Percentiles rank a stretch among this genome's conserved stretches.
Evolutionary conservation across 768 basidiomycete genomes (phyloP).

Genomic region (Amylocystis lapponica): DNA sequence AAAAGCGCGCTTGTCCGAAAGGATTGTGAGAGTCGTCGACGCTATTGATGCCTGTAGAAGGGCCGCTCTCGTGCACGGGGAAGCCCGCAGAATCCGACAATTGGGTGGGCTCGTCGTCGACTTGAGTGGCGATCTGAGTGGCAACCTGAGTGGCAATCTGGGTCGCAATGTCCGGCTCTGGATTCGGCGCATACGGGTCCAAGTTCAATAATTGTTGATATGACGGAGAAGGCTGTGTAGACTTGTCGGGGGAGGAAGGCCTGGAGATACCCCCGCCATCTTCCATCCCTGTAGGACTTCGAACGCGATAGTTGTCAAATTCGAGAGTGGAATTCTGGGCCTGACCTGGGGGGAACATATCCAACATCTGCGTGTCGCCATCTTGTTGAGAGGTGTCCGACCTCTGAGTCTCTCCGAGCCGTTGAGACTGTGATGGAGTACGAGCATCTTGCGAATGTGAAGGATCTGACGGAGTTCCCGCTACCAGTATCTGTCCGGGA

Average conservation of each 20-base stretch:
- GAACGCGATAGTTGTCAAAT: too few relatives aligned
- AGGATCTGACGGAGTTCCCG: slow-evolving; percentile 41
- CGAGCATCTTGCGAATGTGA: slow-evolving; percentile 27
- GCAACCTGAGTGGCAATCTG: slow-evolving; percentile 9
- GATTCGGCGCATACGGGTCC: slow-evolving; percentile 5
- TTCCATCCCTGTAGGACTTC: too few relatives aligned
- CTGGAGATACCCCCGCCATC: not conserved
- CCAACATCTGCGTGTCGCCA: slow-evolving; percentile 6
- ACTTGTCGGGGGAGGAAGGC: slow-evolving; percentile 4
- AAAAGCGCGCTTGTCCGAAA: too few relatives aligned
- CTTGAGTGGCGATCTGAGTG: slow-evolving; percentile 9
- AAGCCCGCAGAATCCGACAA: not conserved
- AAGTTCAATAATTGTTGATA: slow-evolving; percentile 10
- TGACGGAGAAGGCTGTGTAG: slow-evolving; percentile 12
- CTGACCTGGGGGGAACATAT: slow-evolving; percentile 9
- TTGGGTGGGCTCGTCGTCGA: slow-evolving; percentile 1
- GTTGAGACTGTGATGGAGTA: not conserved
- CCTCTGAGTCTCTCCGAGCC: not conserved
- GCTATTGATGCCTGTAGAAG: too few relatives aligned
- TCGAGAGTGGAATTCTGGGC: not conserved
- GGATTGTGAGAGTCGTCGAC: too few relatives aligned
- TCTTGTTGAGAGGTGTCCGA: not conserved
- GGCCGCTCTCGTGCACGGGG: too few relatives aligned
- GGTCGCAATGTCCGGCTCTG: slow-evolving; percentile 4
- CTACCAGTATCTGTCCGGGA: slow-evolving; percentile 35